Evolutionary conservation across 2,329 filamentous ascomycete genomes (phyloP), one percentile per base, ranked within the genome.

Genomic region (Tolypocladium paradoxum): DNA sequence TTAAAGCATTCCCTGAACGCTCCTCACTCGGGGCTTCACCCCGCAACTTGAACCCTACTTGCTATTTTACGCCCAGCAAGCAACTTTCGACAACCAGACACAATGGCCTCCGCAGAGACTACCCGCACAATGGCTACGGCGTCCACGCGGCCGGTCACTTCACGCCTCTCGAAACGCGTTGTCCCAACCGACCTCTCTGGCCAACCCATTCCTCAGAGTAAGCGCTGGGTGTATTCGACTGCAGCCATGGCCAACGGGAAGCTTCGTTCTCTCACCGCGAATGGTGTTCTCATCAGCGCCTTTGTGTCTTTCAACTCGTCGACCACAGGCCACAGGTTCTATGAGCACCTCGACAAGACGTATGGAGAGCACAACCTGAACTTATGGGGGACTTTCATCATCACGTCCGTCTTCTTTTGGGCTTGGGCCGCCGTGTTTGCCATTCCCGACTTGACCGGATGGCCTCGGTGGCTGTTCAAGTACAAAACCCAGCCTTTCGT

Each of bases 401-500:
- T 72, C 50, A 71, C 73, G 38, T n/a, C 69, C 14, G 12, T 73
- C 52, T 67, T 65, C 62, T 73, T 72, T 60, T 74, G 70, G 71
- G 34, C 67, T n/a, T 68, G 66, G 4, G 68, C 65, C 14, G 60
- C 58, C 27, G 48, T 68, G 47, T 76, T 73, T 56, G 55, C 55
- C 9, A 62, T 74, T 9, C 59, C 60, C 3, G 63, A 77, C 18
- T 70, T 73, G 51, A 53, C 58, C 9, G 38, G 70, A 16, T 63
- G 69, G 29, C 76, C 76, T 0, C 48, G 56, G 7, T 77, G 76
- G 60, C 73, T 75, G 0, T 64, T 67, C 12, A 65, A 66, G 8
- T 75, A 77, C 64, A 78, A 78, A 58, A 70, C 77, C 54, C 76
- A 78, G 59, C 73, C 73, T 0, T 77, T 75, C 58, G 57, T 71